Evolutionary conservation across 768 basidiomycete genomes (phyloP).

Genomic region (Lentinus brumalis): DNA sequence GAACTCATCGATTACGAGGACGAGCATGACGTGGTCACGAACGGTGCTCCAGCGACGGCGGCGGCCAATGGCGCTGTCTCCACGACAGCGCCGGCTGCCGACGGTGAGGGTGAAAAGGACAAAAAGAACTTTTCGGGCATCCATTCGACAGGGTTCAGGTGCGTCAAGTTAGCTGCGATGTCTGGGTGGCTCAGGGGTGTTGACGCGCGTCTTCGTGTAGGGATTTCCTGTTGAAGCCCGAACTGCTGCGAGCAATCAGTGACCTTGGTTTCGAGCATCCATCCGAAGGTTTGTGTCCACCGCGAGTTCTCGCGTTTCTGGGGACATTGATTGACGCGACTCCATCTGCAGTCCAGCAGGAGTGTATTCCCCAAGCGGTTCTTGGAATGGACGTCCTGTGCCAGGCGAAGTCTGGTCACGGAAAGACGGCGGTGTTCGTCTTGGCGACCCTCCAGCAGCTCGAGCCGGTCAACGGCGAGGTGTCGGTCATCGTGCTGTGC

Average conservation of each 20-base stretch:
- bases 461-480: slow-evolving; percentile 97
- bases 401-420: slow-evolving; percentile 98
- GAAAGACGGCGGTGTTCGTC: slow-evolving; percentile 99
- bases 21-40: slow-evolving; percentile 77
- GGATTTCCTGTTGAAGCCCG: slow-evolving; percentile 98
- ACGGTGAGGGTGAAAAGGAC: slow-evolving; percentile 64
- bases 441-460: slow-evolving; percentile 97
- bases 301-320: neutral
- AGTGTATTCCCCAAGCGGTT: slow-evolving; percentile 99
- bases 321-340: neutral
- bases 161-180: slow-evolving; percentile 24
- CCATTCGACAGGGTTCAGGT: slow-evolving; percentile 99
- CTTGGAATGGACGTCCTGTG: slow-evolving; percentile 99
- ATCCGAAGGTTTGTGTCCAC: slow-evolving; percentile 77
- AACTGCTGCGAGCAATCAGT: slow-evolving; percentile 94
- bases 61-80: slow-evolving; percentile 51
- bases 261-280: slow-evolving; percentile 99
- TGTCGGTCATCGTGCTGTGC: slow-evolving; percentile 96
- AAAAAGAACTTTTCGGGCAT: slow-evolving; percentile 99
- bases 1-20: slow-evolving; percentile 96
- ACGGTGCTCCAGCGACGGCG: slow-evolving; percentile 48
- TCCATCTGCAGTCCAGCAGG: slow-evolving; percentile 85
- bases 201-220: slow-evolving; percentile 43
- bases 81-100: slow-evolving; percentile 53
- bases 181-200: slow-evolving; percentile 13